Base-by-base conservation (phyloP, 192 early-diverging fungal genomes). In the Mortierella antarctica region DNA sequence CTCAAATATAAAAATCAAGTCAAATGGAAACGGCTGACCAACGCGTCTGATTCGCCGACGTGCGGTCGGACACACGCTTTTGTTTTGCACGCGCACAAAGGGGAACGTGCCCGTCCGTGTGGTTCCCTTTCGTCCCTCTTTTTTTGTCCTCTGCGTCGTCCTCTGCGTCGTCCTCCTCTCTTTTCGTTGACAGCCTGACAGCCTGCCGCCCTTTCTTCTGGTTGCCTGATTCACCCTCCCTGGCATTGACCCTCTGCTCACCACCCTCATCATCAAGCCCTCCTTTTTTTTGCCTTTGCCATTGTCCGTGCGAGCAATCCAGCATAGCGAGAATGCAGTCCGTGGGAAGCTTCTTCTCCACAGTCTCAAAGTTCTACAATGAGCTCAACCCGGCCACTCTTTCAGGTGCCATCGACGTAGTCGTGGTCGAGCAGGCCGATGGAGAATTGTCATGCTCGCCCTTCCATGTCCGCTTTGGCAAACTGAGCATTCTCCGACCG, bases 391-490 rank as follows among this genome's bases (percentile, higher is more conserved):
- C 98, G 4, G 89, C 98, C 1, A 99, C 98, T 0, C 92, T 99
- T 18, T 95, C 94, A 15, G 98, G 98, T 21, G 97, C 98, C 20
- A 98, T 99, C 83, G 98, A 99, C 85, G 93, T 99, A 45, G 88
- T 99, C 9, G 96, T 98, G 10, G 95, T 98, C 31, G 88, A 97
- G 64, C 91, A 91, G 64, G 56, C 85, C 40, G 89, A 96, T 82
- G 96, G 95, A 8, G 89, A 93, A 45, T 77, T 98, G 44, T 84
- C 89, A n/a, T 97, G 95, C 80, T 97, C 96, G 40, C 98, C 98
- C 2, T 99, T 97, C 77, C 98, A 99, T 85, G 96, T 99, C 39
- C 92, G 98, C 47, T 99, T 98, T 82, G 97, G 97, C 9, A 99
- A 99, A 82, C 85, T 99, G 20, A 93, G 95, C 65, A 89, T 98